Evolutionary conservation across 495 filamentous ascomycete genomes (phyloP).

Genomic region (Letharia columbiana): DNA sequence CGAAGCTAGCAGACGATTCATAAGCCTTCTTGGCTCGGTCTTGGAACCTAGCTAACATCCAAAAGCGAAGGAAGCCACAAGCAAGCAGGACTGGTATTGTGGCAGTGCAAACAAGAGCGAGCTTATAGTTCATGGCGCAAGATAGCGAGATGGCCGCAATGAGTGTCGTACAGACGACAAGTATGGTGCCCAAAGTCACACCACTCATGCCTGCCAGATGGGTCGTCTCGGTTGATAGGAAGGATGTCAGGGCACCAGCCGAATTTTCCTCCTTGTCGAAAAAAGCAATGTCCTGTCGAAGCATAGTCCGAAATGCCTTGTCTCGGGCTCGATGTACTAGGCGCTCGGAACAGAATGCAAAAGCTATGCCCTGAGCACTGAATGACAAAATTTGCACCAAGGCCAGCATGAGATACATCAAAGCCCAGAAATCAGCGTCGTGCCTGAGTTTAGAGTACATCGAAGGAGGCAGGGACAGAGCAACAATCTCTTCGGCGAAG

Average conservation of each 20-base stretch:
- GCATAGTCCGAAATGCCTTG: slow-evolving; percentile 71
- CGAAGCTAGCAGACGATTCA: slow-evolving; percentile 66
- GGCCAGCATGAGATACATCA: slow-evolving; percentile 94
- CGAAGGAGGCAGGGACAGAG: slow-evolving; percentile 45
- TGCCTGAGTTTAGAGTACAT: slow-evolving; percentile 47
- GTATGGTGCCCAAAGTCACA: slow-evolving; percentile 68
- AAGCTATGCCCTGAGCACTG: slow-evolving; percentile 58
- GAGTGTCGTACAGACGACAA: slow-evolving; percentile 68
- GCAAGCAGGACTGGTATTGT: slow-evolving; percentile 68
- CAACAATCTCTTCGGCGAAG: slow-evolving; percentile 77
- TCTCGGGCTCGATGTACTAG: slow-evolving; percentile 76
- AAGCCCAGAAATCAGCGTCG: slow-evolving; percentile 77
- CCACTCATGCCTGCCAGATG: slow-evolving; percentile 77
- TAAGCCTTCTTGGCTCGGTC: slow-evolving; percentile 61
- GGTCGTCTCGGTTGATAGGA: slow-evolving; percentile 78
- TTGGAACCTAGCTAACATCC: slow-evolving; percentile 70
- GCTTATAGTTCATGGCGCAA: slow-evolving; percentile 76
- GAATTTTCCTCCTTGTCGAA: slow-evolving; percentile 82
- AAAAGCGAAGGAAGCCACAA: slow-evolving; percentile 82
- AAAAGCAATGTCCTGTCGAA: slow-evolving; percentile 88
- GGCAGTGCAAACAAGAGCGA: slow-evolving; percentile 73
- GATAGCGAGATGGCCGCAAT: slow-evolving; percentile 57
- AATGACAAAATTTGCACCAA: slow-evolving; percentile 65
- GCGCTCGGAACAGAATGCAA: slow-evolving; percentile 76
- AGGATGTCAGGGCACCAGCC: slow-evolving; percentile 73